Percentiles rank a stretch among this genome's conserved stretches.
phyloP scores from a whole-genome alignment of 2,329 filamentous ascomycete genomes.

The Tolypocladium cylindrosporum region DNA sequence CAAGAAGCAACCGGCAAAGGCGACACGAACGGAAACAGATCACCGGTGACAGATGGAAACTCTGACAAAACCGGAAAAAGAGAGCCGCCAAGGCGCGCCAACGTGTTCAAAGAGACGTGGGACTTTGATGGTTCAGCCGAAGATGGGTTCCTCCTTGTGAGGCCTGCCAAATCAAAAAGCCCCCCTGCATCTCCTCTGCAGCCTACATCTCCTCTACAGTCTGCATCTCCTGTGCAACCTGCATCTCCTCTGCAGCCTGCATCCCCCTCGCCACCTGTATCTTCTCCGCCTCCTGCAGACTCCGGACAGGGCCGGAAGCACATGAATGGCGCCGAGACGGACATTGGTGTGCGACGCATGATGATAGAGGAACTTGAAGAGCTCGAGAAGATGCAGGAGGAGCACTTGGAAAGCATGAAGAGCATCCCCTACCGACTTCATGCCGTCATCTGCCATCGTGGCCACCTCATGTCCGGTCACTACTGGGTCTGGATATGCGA shows the following conservation, averaged over 20 bases:
- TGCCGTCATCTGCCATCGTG: slow-evolving; percentile 86
- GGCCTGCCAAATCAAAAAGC: slow-evolving; percentile 4
- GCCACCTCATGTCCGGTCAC: slow-evolving; percentile 65
- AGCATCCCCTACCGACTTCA: slow-evolving; percentile 72
- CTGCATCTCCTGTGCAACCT: neutral
- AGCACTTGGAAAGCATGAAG: slow-evolving; percentile 39
- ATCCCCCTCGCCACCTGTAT: neutral
- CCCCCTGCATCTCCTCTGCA: neutral
- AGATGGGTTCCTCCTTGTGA: slow-evolving; percentile 23
- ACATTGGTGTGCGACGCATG: slow-evolving; percentile 29
- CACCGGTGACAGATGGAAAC: slow-evolving; percentile 6
- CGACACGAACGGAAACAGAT: slow-evolving; percentile 14
- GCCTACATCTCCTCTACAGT: neutral
- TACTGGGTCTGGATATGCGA: slow-evolving; percentile 98
- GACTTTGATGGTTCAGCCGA: slow-evolving; percentile 28
- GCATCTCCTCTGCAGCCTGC: neutral
- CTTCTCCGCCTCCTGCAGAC: neutral
- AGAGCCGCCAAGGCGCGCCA: neutral
- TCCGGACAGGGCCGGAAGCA: slow-evolving; percentile 4
- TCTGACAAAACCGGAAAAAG: neutral
- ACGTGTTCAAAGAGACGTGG: slow-evolving; percentile 18
- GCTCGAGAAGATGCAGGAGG: slow-evolving; percentile 15
- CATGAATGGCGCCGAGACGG: slow-evolving; percentile 12
- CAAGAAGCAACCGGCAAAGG: slow-evolving; percentile 2
- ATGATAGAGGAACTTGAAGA: slow-evolving; percentile 29